Percentiles rank a stretch among this genome's conserved stretches.
These are phyloP conservation scores for Suillus hirtellus DNA, from an alignment of 768 basidiomycete species.

Conservation along the genomic window DNA sequence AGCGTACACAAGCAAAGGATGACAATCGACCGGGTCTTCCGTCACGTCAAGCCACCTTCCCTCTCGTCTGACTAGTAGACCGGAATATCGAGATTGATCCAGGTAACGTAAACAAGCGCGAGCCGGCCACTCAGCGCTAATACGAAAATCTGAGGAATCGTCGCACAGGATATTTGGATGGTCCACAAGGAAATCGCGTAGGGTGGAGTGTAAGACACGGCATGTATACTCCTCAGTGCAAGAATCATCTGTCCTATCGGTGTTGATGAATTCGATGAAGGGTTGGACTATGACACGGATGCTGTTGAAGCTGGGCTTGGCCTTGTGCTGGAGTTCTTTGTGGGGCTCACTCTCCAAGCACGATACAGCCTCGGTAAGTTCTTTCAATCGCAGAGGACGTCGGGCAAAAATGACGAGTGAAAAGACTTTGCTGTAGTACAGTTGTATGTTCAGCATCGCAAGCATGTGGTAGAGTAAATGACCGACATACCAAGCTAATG, in stretches of 20 bases:
- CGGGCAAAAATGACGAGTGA: slow-evolving; percentile 1
- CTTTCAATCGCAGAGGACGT: not conserved
- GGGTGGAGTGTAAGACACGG: slow-evolving; percentile 1
- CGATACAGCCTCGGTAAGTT: not conserved
- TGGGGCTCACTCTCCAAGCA: not conserved
- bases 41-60: slow-evolving; percentile 26
- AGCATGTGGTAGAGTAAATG: too few species aligned
- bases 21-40: slow-evolving; percentile 23
- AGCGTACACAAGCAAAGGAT: slow-evolving; percentile 29
- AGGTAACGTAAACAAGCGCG: slow-evolving; percentile 31
- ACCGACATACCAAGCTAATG: not conserved
- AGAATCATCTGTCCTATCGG: too few species aligned
- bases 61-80: slow-evolving; percentile 18
- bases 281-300: too few species aligned
- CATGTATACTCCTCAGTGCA: not conserved
- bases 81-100: slow-evolving; percentile 20
- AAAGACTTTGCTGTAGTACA: not conserved
- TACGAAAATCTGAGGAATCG: not conserved
- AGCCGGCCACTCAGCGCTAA: not conserved
- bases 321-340: too few species aligned
- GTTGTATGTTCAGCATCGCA: too few species aligned
- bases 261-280: too few species aligned
- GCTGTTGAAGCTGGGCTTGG: too few species aligned
- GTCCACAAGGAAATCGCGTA: slow-evolving; percentile 1
- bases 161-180: not conserved